Evolutionary conservation across 495 filamentous ascomycete genomes (phyloP).

Genomic region (Tetracladium marchalianum): DNA sequence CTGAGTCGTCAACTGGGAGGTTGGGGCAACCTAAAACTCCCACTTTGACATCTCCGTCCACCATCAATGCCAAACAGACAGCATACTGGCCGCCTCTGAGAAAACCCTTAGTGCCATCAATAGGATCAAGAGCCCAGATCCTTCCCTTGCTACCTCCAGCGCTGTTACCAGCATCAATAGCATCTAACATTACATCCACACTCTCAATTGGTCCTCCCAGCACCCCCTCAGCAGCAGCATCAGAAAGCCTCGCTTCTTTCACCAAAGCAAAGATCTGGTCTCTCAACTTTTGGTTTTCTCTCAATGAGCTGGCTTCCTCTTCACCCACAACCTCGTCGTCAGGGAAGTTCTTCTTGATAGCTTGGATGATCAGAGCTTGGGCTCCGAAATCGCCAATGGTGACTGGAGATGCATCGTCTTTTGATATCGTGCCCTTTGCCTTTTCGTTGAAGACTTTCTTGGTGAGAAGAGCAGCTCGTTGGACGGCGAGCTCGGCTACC

Average conservation of each 20-base stretch:
- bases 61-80: conserved; percentile 83
- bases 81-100: conserved; percentile 96
- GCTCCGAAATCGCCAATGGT: conserved; percentile 97
- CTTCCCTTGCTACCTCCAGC: conserved; percentile 69
- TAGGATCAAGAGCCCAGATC: conserved; percentile 95
- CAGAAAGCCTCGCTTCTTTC: conserved; percentile 57
- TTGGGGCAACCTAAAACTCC: conserved; percentile 94
- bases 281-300: conserved; percentile 53
- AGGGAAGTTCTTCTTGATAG: conserved; percentile 82
- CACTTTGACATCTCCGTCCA: conserved; percentile 89
- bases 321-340: conserved; percentile 87
- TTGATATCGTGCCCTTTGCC: conserved; percentile 86
- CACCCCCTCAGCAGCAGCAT: conserved; percentile 45
- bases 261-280: conserved; percentile 78
- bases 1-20: conserved; percentile 71
- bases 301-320: conserved; percentile 76
- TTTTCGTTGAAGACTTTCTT: conserved; percentile 87
- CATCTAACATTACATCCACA: conserved; percentile 68
- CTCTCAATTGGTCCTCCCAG: conserved; percentile 64
- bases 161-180: conserved; percentile 78
- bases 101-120: conserved; percentile 97
- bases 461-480: conserved; percentile 79
- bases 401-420: conserved; percentile 91
- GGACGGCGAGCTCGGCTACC: conserved; percentile 84
- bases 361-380: conserved; percentile 88